These are phyloP conservation scores for Botryotinia globosa DNA, from an alignment of 2,329 filamentous ascomycete species.

Conservation along the genomic window DNA sequence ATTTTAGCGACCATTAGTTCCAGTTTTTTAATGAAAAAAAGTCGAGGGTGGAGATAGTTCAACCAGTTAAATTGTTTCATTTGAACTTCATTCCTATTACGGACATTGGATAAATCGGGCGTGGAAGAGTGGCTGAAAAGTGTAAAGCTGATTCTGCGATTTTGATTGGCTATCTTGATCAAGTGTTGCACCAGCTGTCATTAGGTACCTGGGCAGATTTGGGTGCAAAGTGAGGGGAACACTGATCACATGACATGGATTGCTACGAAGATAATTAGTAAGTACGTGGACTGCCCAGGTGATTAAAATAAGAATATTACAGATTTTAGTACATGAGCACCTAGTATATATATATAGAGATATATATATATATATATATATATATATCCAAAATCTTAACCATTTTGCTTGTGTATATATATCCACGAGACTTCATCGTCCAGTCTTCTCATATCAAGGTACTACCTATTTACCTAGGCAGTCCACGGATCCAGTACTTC, in stretches of 20 bases:
- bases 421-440: neutral
- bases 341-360: neutral
- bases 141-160: neutral
- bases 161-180: neutral
- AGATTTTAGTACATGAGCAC: neutral
- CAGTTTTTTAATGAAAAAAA: slow-evolving; percentile 16
- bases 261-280: no score
- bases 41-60: neutral
- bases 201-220: neutral
- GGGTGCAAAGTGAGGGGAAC: neutral
- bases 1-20: slow-evolving; percentile 16
- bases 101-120: neutral
- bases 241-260: neutral
- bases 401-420: neutral
- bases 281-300: no score
- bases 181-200: neutral
- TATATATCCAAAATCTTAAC: neutral
- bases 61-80: slow-evolving; percentile 19
- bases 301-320: neutral
- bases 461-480: neutral
- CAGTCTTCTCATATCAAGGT: neutral
- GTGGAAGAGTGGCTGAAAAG: slow-evolving; percentile 7
- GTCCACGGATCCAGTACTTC: no score
- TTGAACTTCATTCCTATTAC: slow-evolving; percentile 5
- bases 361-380: rapidly evolving